phyloP scores from a whole-genome alignment of 2,329 filamentous ascomycete species.

The Sporothrix humicola region DNA sequence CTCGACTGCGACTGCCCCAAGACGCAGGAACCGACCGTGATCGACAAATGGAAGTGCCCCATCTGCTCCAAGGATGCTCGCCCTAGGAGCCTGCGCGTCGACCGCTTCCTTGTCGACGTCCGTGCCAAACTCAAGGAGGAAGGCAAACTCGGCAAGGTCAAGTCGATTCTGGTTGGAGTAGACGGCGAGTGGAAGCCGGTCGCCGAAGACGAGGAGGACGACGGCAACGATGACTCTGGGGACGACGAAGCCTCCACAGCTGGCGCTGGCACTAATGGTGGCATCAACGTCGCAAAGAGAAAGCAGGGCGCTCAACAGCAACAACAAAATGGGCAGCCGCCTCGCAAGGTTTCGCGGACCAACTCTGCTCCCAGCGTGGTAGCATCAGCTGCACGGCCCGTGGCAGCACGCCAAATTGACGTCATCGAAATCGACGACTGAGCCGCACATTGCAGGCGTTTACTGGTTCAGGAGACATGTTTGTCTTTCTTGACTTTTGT shows the following conservation, averaged over 20 bases:
- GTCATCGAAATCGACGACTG: constrained; percentile 35
- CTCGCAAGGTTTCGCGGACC: constrained; percentile 3
- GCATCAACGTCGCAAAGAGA: background rate
- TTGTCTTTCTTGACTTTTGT: background rate
- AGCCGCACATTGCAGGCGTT: background rate
- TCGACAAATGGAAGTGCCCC: constrained; percentile 85
- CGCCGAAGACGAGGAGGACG: constrained; percentile 37
- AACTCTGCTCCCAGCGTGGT: background rate
- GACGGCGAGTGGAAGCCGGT: constrained; percentile 69
- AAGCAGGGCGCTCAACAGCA: background rate
- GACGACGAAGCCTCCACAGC: background rate
- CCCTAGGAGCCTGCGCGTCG: constrained; percentile 71
- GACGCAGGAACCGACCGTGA: constrained; percentile 56
- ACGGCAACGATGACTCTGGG: constrained; percentile 42
- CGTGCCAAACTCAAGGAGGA: constrained; percentile 58
- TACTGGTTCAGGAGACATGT: background rate
- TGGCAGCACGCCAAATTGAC: background rate
- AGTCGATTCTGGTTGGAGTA: constrained; percentile 66
- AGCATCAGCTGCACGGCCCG: background rate
- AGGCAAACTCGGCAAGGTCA: constrained; percentile 54
- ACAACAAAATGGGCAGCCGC: background rate
- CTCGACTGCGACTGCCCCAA: constrained; percentile 48
- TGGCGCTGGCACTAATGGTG: background rate
- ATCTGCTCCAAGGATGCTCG: constrained; percentile 79
- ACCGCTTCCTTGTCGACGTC: constrained; percentile 74